Percentiles rank a stretch among this genome's conserved stretches.
Conservation (phyloP, 164 flowering plant genomes). For the Vitis cinerea region DNA sequence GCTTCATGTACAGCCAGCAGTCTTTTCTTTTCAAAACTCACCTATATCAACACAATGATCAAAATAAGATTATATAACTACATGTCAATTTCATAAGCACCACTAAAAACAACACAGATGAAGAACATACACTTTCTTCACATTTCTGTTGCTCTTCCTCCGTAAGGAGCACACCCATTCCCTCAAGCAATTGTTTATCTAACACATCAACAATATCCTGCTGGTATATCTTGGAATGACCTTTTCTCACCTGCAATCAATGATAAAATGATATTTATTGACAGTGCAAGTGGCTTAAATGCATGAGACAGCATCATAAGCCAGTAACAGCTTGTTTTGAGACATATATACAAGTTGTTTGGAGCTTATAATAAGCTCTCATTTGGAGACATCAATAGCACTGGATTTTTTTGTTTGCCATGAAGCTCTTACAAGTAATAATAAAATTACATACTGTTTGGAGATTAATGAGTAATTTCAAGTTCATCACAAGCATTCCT, state of each 20-base stretch:
- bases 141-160: conserved; percentile 96
- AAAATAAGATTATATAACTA: not conserved
- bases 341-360: too few species aligned
- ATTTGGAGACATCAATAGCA: too few species aligned
- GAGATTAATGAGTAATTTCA: too few species aligned
- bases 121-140: conserved; percentile 69
- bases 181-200: conserved; percentile 96
- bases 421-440: too few species aligned
- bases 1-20: conserved; percentile 98
- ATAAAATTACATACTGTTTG: too few species aligned
- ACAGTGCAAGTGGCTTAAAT: too few species aligned
- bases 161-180: conserved; percentile 96
- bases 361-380: too few species aligned
- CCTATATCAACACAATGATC: conserved; percentile 34
- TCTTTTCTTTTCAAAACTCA: conserved; percentile 78
- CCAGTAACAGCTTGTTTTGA: too few species aligned
- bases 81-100: not conserved
- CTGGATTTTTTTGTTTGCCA: too few species aligned
- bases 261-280: not conserved
- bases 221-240: conserved; percentile 74
- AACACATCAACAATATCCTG: conserved; percentile 88
- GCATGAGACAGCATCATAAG: too few species aligned
- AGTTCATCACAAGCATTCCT: too few species aligned
- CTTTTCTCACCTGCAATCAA: conserved; percentile 78
- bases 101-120: not conserved